phyloP scores from a whole-genome alignment of 2,329 filamentous ascomycete species.

The Zasmidium cellare region DNA sequence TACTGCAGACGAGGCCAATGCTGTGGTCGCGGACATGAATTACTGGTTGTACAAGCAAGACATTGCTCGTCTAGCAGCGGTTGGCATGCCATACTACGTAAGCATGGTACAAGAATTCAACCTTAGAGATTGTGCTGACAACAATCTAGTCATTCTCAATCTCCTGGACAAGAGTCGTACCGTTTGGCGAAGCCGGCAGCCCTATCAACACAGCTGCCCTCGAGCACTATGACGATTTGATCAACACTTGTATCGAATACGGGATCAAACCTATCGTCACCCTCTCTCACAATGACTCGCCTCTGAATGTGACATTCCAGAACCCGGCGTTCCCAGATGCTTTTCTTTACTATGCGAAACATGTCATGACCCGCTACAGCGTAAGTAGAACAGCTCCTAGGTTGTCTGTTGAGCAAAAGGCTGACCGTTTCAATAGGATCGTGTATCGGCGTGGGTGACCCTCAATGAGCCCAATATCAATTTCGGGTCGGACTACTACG shows the following conservation, averaged over 20 bases:
- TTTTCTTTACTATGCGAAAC: slow-evolving; percentile 42
- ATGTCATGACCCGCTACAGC: slow-evolving; percentile 41
- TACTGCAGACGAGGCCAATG: slow-evolving; percentile 31
- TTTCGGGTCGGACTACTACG: slow-evolving; percentile 23
- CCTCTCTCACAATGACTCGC: slow-evolving; percentile 45
- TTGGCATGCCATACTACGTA: slow-evolving; percentile 35
- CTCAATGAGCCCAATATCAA: slow-evolving; percentile 41
- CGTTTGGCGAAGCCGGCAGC: slow-evolving; percentile 47
- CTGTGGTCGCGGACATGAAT: slow-evolving; percentile 14
- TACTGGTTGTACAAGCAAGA: slow-evolving; percentile 23
- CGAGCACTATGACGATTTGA: slow-evolving; percentile 51
- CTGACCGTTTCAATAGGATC: slow-evolving; percentile 22
- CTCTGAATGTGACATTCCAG: slow-evolving; percentile 36
- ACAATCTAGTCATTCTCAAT: slow-evolving; percentile 42
- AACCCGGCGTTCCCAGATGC: slow-evolving; percentile 34
- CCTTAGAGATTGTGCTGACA: background rate
- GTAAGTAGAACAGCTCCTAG: background rate
- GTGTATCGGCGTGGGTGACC: slow-evolving; percentile 43
- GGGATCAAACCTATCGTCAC: slow-evolving; percentile 49
- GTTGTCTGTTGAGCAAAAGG: background rate
- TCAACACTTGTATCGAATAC: slow-evolving; percentile 43
- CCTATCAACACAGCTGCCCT: slow-evolving; percentile 50
- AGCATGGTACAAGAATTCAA: background rate
- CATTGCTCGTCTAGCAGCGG: slow-evolving; percentile 39
- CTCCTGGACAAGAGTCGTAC: slow-evolving; percentile 51